Evolutionary conservation across 352 stramenopile species (phyloP).

Genomic region (Phytopythium sindhum): DNA sequence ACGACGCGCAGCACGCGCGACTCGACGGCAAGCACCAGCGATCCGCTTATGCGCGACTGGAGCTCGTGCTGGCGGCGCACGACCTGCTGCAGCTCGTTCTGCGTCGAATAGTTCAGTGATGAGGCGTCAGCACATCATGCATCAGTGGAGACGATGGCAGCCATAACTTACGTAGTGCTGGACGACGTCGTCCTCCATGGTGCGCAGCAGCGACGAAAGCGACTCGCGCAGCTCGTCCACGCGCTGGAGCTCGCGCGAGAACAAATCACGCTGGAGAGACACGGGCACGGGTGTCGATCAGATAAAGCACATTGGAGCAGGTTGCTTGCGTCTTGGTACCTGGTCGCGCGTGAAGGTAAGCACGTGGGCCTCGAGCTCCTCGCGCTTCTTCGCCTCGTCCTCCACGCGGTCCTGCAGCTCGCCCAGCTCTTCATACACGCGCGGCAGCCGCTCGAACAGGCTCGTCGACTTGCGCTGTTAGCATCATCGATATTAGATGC

Average conservation of each 20-base stretch:
- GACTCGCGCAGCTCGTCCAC: constrained; percentile 50
- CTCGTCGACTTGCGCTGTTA: constrained; percentile 30
- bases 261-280: constrained; percentile 29
- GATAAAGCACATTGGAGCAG: too few relatives aligned
- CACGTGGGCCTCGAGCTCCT: constrained; percentile 64
- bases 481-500: background rate
- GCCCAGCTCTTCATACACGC: constrained; percentile 61
- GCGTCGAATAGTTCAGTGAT: background rate
- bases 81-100: constrained; percentile 56
- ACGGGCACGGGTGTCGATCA: background rate
- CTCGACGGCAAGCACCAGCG: constrained; percentile 42
- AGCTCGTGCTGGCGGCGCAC: constrained; percentile 37
- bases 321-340: constrained; percentile 8
- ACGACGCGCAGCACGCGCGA: constrained; percentile 28
- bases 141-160: background rate
- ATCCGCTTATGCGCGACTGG: constrained; percentile 29
- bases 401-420: constrained; percentile 69
- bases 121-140: background rate
- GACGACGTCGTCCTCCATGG: constrained; percentile 54
- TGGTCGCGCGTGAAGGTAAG: constrained; percentile 63
- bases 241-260: constrained; percentile 46
- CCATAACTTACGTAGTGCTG: constrained; percentile 39
- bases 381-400: constrained; percentile 64
- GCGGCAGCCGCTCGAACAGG: constrained; percentile 63
- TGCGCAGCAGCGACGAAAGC: constrained; percentile 54